These are phyloP conservation scores for Escovopsis sp. DNA, from an alignment of 2,329 filamentous ascomycete genomes.

Conservation along the genomic window DNA sequence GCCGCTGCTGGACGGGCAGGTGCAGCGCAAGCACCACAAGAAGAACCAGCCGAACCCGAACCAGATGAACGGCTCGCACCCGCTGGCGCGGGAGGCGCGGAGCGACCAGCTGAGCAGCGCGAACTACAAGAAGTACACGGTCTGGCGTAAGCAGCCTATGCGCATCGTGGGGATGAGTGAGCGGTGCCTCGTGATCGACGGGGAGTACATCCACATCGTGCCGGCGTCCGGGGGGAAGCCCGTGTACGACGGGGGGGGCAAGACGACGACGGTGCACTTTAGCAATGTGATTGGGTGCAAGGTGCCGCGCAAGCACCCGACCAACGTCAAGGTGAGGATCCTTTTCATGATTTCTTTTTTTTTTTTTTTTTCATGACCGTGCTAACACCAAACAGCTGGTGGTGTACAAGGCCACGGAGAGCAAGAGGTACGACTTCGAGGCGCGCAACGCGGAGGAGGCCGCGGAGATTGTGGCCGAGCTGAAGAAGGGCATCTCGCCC, in stretches of 20 bases:
- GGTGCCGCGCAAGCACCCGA: conserved; percentile 64
- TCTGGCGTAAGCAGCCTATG: conserved; percentile 73
- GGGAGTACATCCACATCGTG: conserved; percentile 78
- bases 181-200: conserved; percentile 64
- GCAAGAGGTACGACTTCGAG: conserved; percentile 75
- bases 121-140: conserved; percentile 62
- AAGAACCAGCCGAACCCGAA: conserved; percentile 30
- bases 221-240: conserved; percentile 53
- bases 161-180: conserved; percentile 64
- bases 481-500: conserved; percentile 60
- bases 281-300: conserved; percentile 72
- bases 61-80: conserved; percentile 44
- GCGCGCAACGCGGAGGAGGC: conserved; percentile 58
- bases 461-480: conserved; percentile 62
- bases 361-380: background rate
- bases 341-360: too few species aligned
- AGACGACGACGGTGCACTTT: conserved; percentile 71
- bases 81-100: conserved; percentile 50
- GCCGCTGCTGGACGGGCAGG: conserved; percentile 30
- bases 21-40: conserved; percentile 36
- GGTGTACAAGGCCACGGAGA: conserved; percentile 62
- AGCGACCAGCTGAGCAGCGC: conserved; percentile 42
- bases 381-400: conserved; percentile 33
- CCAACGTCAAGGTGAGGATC: conserved; percentile 54
- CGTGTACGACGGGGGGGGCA: conserved; percentile 46